Conservation (phyloP, 2,329 filamentous ascomycete genomes). For the Epichloe sibirici region DNA sequence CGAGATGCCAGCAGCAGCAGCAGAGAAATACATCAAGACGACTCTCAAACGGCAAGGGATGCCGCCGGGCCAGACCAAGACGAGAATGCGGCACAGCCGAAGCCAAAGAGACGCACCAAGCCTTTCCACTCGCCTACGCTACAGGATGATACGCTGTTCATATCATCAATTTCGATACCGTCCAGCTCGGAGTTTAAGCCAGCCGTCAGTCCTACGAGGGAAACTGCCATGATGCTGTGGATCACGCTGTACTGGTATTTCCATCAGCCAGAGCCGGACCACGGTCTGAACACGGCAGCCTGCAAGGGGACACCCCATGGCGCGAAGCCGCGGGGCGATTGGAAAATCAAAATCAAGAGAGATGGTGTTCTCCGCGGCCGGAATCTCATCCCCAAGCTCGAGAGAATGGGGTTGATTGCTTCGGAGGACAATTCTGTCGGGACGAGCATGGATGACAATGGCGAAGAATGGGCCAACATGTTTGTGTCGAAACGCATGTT, state of each 20-base stretch:
- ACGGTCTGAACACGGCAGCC: constrained; percentile 47
- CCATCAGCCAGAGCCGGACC: constrained; percentile 65
- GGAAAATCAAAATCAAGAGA: constrained; percentile 71
- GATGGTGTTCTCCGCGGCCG: constrained; percentile 81
- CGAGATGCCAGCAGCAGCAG: not conserved
- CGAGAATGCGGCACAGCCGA: constrained; percentile 15
- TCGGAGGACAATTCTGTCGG: constrained; percentile 67
- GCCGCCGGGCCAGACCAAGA: constrained; percentile 6
- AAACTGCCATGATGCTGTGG: constrained; percentile 96
- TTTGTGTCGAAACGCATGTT: constrained; percentile 72
- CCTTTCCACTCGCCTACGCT: constrained; percentile 61
- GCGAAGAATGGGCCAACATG: constrained; percentile 63
- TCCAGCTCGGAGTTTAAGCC: constrained; percentile 70
- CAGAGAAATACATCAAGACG: not conserved
- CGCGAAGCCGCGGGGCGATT: constrained; percentile 72
- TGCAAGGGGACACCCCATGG: constrained; percentile 52
- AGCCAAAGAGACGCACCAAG: constrained; percentile 13
- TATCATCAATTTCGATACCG: constrained; percentile 82
- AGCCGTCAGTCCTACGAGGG: constrained; percentile 66
- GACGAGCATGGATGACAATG: constrained; percentile 44
- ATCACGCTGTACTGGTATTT: constrained; percentile 96
- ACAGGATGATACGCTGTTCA: constrained; percentile 70
- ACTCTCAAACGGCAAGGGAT: not conserved
- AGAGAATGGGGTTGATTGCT: constrained; percentile 80
- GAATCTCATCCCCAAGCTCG: constrained; percentile 78